Base-by-base conservation (phyloP, 768 basidiomycete genomes). In the Auricularia sp. region DNA sequence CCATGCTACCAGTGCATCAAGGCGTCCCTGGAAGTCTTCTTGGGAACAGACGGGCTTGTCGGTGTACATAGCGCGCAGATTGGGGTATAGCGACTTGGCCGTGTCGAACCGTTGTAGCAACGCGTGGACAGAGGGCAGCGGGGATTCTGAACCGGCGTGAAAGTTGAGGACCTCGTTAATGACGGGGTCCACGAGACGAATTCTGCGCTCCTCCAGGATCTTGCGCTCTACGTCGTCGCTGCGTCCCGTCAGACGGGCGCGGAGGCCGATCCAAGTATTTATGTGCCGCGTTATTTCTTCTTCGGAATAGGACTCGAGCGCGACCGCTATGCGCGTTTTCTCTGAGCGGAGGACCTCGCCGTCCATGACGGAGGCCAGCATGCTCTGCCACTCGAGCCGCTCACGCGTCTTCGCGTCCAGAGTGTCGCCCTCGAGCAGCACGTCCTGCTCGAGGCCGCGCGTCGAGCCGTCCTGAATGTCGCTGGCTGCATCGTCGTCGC, bases 291-390 rank as follows among this genome's bases (percentile, higher is more conserved):
- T 83, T 71, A 85, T 81, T 75, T 87, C 83, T 76, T 87, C 86
- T 64, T 90, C 87, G 7, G 80, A 80, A 21, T 84, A 81, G 23
- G 85, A 83, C 67, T 88, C 85, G 61, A 93, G 77, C 16, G 86
- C 90, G 59, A 86, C 86, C 35, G 90, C 89, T 66, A 98, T 94
- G 64, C 97, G 85, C 33, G 90, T 90, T 76, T 93, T 97, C 77
- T 98, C 97, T 0, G 92, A 90, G 73, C 89, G 92, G 67, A 99
- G 84, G 11, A 99, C 93, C 70, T 98, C 95, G 10, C 97, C 95
- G 36, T 85, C 85, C 58, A 99, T 81, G 33, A 98, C 96, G 36
- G 94, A 96, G 12, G 91, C 85, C 36, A 98, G 84, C 86, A 98
- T 89, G 18, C 88, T 88, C 74, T 95, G 93, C 97, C 97, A 98